Conservation (phyloP, 2,329 filamentous ascomycete genomes). For the Coccinonectria pachysandricola region DNA sequence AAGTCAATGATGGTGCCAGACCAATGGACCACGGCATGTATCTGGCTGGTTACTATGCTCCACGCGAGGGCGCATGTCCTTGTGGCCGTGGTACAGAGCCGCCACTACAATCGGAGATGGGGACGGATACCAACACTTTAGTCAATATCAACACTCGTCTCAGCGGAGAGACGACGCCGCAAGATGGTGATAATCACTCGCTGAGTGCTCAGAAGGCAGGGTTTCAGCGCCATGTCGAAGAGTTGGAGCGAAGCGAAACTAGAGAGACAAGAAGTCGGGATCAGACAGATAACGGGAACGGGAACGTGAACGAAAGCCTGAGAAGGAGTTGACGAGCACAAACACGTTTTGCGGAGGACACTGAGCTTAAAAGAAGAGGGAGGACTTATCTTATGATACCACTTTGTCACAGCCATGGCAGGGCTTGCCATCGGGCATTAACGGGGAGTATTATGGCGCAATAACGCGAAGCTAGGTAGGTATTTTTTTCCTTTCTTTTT, state of each 20-base stretch:
- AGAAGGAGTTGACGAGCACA: too few species aligned
- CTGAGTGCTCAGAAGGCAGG: constrained; percentile 25
- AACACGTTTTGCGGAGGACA: background rate
- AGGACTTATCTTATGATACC: constrained; percentile 21
- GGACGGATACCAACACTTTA: constrained; percentile 13
- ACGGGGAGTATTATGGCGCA: too few species aligned
- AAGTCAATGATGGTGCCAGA: constrained; percentile 5
- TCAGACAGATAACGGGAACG: constrained; percentile 5
- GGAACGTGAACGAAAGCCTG: too few species aligned
- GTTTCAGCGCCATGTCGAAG: constrained; percentile 26
- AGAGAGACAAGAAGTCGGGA: constrained; percentile 5
- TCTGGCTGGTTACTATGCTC: constrained; percentile 6
- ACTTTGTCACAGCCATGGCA: constrained; percentile 16
- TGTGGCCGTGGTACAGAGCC: constrained; percentile 14
- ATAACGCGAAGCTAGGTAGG: too few species aligned
- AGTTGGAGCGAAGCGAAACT: constrained; percentile 21
- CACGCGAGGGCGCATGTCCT: constrained; percentile 6
- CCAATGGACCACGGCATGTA: constrained; percentile 5
- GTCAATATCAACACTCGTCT: constrained; percentile 13
- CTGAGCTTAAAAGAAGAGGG: constrained; percentile 6
- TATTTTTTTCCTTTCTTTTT: too few species aligned
- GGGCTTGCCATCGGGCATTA: constrained; percentile 9
- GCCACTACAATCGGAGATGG: constrained; percentile 23
- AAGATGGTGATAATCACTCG: constrained; percentile 22
- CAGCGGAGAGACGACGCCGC: constrained; percentile 11